Base-by-base conservation (phyloP, 2,329 filamentous ascomycete genomes). In the Ciborinia camelliae region DNA sequence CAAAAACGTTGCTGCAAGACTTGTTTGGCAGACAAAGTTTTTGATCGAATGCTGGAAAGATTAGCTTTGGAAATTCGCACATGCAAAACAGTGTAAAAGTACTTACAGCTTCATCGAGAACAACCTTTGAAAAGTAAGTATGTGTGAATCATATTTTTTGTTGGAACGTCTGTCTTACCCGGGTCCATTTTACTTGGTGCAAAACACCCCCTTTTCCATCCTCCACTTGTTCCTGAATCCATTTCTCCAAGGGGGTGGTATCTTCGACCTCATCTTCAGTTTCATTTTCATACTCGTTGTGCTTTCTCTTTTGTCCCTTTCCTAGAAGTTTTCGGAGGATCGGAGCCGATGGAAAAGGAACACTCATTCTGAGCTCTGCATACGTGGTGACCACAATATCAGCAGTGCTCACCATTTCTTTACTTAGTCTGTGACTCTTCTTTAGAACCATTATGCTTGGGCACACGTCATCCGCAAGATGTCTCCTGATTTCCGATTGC, bases 61-160 rank as follows among this genome's bases (percentile, higher is more conserved):
- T 59, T 32, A 59, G n/a, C n/a, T n/a, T n/a, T n/a, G n/a, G 43
- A 23, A 9, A 14, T 0, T 20, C 14, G 18, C 3, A 23, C 8
- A 15, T 2, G 3, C 12, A 26, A 37, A 35, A n/a, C n/a, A n/a
- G 30, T 15, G 23, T 15, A 10, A 3, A 18, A 43, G 9, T 18
- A 48, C 58, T 32, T 32, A 51, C 58, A 39, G 45, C 58, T 30
- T 61, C 58, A 30, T 61, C 58, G 5, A 61, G 45, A n/a, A 61
- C 45, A 35, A 51, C n/a, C 58, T 61, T n/a, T n/a, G n/a, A n/a
- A n/a, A 35, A 20, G 41, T 8, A 41, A 28, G n/a, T 37, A 23
- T 35, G 45, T 43, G 18, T 12, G 32, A n/a, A 50, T 28, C 7
- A 28, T 1, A 26, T 18, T 61, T 18, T 37, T 14, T 18, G 37